Evolutionary conservation across 768 basidiomycete genomes (phyloP).

Genomic region (Tylopilus plumbeoviolaceoides): DNA sequence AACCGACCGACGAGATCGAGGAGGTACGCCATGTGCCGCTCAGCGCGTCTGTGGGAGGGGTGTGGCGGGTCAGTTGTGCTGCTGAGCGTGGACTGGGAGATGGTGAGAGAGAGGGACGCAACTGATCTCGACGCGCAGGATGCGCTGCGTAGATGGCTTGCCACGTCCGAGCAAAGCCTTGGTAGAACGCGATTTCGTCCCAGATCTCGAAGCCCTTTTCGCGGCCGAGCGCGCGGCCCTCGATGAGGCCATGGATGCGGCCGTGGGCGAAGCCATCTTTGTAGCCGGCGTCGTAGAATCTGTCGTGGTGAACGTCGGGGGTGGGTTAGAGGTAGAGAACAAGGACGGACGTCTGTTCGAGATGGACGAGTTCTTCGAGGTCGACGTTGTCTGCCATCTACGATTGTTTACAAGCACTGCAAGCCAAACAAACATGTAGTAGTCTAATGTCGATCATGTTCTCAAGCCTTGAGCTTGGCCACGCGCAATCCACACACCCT

Average conservation of each 20-base stretch:
- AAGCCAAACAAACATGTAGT: no score
- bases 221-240: no score
- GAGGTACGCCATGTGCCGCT: conserved; percentile 64
- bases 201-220: no score
- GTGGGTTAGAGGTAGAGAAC: neutral
- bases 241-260: no score
- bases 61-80: neutral
- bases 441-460: no score
- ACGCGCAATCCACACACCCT: conserved; percentile 3
- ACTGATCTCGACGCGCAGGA: conserved; percentile 20
- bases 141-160: neutral
- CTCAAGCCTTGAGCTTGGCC: conserved; percentile 2
- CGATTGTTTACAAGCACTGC: no score
- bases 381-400: conserved; percentile 38
- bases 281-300: conserved; percentile 81
- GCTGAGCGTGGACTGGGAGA: neutral
- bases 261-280: conserved; percentile 45
- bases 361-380: conserved; percentile 54
- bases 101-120: neutral
- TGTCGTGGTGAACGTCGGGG: conserved; percentile 22
- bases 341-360: conserved; percentile 55
- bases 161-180: no score
- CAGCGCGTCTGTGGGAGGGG: conserved; percentile 42
- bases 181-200: neutral
- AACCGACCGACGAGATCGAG: conserved; percentile 71